Conservation (phyloP, 768 basidiomycete genomes). For the Mrakia frigida region DNA sequence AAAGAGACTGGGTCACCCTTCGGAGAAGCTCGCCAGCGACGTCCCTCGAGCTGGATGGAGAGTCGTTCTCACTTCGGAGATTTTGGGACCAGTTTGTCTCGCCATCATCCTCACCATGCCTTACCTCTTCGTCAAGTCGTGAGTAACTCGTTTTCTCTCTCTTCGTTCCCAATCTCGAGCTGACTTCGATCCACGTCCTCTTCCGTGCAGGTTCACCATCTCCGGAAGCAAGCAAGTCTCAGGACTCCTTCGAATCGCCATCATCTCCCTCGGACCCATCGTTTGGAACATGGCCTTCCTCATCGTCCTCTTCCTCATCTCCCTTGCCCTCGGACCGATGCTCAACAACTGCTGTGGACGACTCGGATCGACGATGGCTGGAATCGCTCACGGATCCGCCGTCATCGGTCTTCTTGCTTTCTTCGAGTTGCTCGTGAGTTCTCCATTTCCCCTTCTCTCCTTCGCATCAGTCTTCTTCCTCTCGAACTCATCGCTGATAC, state of each 20-base stretch:
- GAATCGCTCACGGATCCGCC: constrained; percentile 75
- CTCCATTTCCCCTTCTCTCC: constrained; percentile 31
- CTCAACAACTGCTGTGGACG: constrained; percentile 61
- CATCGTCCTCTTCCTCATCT: constrained; percentile 79
- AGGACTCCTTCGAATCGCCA: constrained; percentile 84
- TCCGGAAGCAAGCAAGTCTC: constrained; percentile 53
- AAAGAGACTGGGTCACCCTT: constrained; percentile 92
- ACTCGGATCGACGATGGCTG: constrained; percentile 89
- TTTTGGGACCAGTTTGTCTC: constrained; percentile 78
- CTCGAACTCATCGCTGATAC: background rate
- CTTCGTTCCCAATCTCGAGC: constrained; percentile 49
- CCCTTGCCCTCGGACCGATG: constrained; percentile 88
- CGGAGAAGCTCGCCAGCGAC: constrained; percentile 92
- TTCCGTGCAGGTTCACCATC: constrained; percentile 24
- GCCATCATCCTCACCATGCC: constrained; percentile 79
- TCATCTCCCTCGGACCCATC: constrained; percentile 88
- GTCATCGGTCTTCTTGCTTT: constrained; percentile 75
- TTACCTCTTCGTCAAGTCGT: constrained; percentile 60
- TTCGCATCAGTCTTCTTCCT: background rate
- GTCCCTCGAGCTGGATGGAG: constrained; percentile 90
- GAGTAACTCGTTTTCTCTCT: constrained; percentile 31
- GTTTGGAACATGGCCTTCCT: constrained; percentile 90
- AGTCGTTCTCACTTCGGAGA: constrained; percentile 78
- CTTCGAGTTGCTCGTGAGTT: constrained; percentile 88
- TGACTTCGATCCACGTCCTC: background rate